phyloP scores from a whole-genome alignment of 202 grass and related monocot species.

The Carex arenaria region DNA sequence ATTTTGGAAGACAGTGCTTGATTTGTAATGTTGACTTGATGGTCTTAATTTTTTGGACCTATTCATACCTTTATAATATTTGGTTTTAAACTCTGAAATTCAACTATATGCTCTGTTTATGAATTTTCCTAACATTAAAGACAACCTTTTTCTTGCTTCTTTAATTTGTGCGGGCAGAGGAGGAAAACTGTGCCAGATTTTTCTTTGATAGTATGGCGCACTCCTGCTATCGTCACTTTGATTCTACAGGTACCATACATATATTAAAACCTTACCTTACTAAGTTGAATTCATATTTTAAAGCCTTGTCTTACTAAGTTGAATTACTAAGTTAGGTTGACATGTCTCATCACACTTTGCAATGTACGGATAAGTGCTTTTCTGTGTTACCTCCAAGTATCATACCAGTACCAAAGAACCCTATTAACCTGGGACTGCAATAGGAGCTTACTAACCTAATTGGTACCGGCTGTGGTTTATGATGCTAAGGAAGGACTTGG shows the following conservation, averaged over 20 bases:
- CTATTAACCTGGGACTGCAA: not conserved
- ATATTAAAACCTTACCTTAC: not conserved
- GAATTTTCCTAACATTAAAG: not conserved
- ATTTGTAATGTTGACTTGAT: not conserved
- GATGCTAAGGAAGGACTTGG: not conserved
- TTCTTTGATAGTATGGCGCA: conserved; percentile 12
- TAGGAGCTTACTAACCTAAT: not conserved
- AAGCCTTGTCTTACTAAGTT: not conserved
- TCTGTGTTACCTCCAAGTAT: not conserved
- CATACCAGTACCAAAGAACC: not conserved
- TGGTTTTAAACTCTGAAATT: not conserved
- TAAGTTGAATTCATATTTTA: not conserved
- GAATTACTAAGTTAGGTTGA: not conserved
- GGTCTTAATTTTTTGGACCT: not conserved
- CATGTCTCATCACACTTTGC: not conserved
- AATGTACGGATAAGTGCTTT: not conserved
- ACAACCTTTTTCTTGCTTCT: not conserved
- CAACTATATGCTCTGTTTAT: not conserved
- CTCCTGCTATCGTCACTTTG: not conserved
- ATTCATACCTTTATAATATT: not conserved
- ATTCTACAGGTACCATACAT: conserved; percentile 19
- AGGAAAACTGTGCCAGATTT: not conserved
- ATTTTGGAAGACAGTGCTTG: not conserved
- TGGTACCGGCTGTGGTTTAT: not conserved
- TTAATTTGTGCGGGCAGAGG: not conserved